Conservation (phyloP, 2,329 filamentous ascomycete species). For the Biscogniauxia mediterranea region DNA sequence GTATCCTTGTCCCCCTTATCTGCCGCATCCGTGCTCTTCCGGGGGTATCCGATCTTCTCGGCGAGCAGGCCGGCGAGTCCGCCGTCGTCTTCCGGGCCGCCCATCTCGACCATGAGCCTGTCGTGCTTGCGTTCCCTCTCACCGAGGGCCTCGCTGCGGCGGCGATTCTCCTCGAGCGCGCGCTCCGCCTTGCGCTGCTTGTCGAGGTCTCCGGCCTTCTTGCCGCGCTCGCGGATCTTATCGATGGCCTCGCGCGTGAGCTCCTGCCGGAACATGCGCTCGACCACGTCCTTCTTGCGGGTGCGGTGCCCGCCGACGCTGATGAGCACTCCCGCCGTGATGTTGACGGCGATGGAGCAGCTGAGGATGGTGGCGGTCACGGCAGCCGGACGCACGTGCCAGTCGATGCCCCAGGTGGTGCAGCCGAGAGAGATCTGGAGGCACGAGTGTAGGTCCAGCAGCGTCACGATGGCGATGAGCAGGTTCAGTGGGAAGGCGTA, state of each 20-base stretch:
- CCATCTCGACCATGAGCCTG: neutral
- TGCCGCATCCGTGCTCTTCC: neutral
- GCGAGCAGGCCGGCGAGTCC: neutral
- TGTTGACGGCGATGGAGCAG: slow-evolving; percentile 75
- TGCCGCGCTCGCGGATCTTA: slow-evolving; percentile 49
- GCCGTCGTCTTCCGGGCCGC: neutral
- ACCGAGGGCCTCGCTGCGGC: slow-evolving; percentile 27
- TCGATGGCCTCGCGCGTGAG: slow-evolving; percentile 57
- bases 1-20: neutral
- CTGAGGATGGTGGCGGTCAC: slow-evolving; percentile 80
- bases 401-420: slow-evolving; percentile 76
- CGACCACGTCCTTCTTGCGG: slow-evolving; percentile 81
- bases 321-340: slow-evolving; percentile 74
- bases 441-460: slow-evolving; percentile 76
- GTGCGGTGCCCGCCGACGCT: slow-evolving; percentile 72
- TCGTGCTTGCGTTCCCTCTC: slow-evolving; percentile 13
- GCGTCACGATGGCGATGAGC: slow-evolving; percentile 72
- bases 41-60: neutral
- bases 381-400: slow-evolving; percentile 65
- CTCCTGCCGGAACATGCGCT: slow-evolving; percentile 73
- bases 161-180: slow-evolving; percentile 23
- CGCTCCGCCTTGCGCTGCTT: slow-evolving; percentile 28
- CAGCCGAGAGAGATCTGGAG: slow-evolving; percentile 78
- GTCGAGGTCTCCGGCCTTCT: slow-evolving; percentile 35
- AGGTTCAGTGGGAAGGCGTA: slow-evolving; percentile 73